phyloP scores from a whole-genome alignment of 2,329 filamentous ascomycete species.

The Cadophora malorum region DNA sequence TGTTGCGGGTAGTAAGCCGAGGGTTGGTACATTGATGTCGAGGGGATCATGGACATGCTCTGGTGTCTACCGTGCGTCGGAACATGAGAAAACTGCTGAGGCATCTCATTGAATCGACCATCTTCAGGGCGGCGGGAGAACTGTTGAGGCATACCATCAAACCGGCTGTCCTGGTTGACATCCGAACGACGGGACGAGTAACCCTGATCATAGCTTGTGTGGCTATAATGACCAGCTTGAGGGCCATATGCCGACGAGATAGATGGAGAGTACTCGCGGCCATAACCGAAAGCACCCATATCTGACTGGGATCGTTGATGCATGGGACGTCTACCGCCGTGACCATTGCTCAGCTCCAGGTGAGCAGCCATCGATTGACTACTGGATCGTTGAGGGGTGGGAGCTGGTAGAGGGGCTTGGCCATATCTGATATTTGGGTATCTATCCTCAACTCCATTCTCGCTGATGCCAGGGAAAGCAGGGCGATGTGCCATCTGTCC shows the following conservation, averaged over 20 bases:
- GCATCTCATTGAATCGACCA: conserved; percentile 18
- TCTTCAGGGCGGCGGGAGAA: conserved; percentile 8
- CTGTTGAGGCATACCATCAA: conserved; percentile 9
- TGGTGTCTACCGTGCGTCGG: conserved; percentile 20
- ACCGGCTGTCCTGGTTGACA: background rate
- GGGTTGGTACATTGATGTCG: conserved; percentile 11
- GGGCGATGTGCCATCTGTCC: conserved; percentile 33
- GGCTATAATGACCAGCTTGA: conserved; percentile 15
- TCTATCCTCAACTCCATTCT: conserved; percentile 34
- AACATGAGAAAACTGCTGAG: conserved; percentile 12
- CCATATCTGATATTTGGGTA: conserved; percentile 21
- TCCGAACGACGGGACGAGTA: conserved; percentile 3
- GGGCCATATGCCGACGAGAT: conserved; percentile 14
- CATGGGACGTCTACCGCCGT: conserved; percentile 25
- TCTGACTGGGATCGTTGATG: conserved; percentile 45
- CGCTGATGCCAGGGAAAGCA: conserved; percentile 36
- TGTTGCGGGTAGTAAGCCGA: conserved; percentile 18
- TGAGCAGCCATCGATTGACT: conserved; percentile 38
- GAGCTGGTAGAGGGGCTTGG: conserved; percentile 38
- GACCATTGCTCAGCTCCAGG: conserved; percentile 34
- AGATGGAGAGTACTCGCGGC: conserved; percentile 23
- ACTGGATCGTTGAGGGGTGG: conserved; percentile 36
- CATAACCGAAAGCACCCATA: conserved; percentile 31
- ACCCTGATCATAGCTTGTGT: conserved; percentile 18
- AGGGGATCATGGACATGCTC: conserved; percentile 20